Base-by-base conservation (phyloP, 768 basidiomycete species). In the Lactarius hengduanensis region DNA sequence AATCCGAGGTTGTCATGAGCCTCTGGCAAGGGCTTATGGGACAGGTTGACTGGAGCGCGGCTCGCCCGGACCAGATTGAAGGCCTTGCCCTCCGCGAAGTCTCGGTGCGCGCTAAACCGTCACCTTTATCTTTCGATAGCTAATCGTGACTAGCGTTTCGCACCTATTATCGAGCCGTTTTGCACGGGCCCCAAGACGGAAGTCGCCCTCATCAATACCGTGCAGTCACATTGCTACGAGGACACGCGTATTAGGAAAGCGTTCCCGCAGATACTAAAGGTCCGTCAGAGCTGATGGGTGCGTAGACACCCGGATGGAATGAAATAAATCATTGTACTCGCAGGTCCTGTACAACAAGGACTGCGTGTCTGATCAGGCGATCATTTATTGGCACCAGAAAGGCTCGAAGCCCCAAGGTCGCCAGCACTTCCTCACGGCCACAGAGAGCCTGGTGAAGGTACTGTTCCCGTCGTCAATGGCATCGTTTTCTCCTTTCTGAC, bases 311-410 rank as follows among this genome's bases (percentile, higher is more conserved):
- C 1, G 18, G 32, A 41, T 10, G 16, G 8, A 11, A 57, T 40
- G 28, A 22, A 32, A 40, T 10, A 7, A 13, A 7, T 50, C 54
- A 38, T 8, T 18, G 32, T 28, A 4, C 20, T 55, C 22, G 53
- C 72, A 94, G 92, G 89, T 96, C 72, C 82, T 98, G 77, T 98
- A 97, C 80, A 96, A 96, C 80, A 88, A 91, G 73, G 96, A 99
- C 73, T 94, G 94, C 78, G 84, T 98, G 72, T 92, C 94, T 63
- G 94, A 96, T 74, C 90, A 96, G 74, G 95, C 96, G 67, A 96
- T 99, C 73, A 90, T 98, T 66, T 98, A 97, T 77, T 99, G 96
- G 96, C 82, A 94, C 78, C 89, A 92, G 79, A 99, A 99, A 79
- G 96, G 97, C 60, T 91, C 95, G 57, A 97, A 94, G 78, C 86